These are phyloP conservation scores for Colletotrichum sp. DNA, from an alignment of 2,329 filamentous ascomycete genomes.

Conservation along the genomic window DNA sequence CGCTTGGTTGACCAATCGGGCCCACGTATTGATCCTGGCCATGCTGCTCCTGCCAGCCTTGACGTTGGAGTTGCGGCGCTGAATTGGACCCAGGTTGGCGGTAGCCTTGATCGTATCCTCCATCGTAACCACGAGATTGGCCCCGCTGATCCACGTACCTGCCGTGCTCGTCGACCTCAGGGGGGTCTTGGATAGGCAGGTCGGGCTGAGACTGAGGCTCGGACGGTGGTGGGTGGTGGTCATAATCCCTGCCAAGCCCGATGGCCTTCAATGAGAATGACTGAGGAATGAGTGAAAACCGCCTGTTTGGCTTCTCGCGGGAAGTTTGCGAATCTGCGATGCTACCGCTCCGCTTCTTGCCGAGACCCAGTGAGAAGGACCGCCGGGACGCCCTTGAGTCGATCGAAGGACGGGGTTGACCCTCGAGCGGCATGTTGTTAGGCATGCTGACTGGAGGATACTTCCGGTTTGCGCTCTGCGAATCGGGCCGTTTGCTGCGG, in stretches of 20 bases:
- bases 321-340: conserved; percentile 62
- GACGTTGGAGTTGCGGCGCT: conserved; percentile 35
- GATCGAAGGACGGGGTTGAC: conserved; percentile 68
- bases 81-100: conserved; percentile 19
- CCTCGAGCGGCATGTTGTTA: conserved; percentile 66
- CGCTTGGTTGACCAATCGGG: conserved; percentile 39
- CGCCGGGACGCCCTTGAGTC: conserved; percentile 72
- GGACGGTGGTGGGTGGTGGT: conserved; percentile 49
- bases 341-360: conserved; percentile 74
- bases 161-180: conserved; percentile 40
- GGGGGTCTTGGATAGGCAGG: conserved; percentile 56
- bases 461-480: conserved; percentile 54
- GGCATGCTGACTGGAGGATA: conserved; percentile 95
- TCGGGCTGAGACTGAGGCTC: conserved; percentile 56
- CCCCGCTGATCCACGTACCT: conserved; percentile 36
- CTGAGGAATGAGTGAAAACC: conserved; percentile 74
- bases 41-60: conserved; percentile 30
- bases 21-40: conserved; percentile 43
- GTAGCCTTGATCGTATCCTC: conserved; percentile 16
- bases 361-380: conserved; percentile 73
- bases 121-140: conserved; percentile 19
- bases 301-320: conserved; percentile 62
- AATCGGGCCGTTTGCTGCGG: conserved; percentile 54
- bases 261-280: conserved; percentile 71
- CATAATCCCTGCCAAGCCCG: conserved; percentile 61